phyloP scores from a whole-genome alignment of 371 early-diverging fungal genomes.

The Mortierella polycephala region DNA sequence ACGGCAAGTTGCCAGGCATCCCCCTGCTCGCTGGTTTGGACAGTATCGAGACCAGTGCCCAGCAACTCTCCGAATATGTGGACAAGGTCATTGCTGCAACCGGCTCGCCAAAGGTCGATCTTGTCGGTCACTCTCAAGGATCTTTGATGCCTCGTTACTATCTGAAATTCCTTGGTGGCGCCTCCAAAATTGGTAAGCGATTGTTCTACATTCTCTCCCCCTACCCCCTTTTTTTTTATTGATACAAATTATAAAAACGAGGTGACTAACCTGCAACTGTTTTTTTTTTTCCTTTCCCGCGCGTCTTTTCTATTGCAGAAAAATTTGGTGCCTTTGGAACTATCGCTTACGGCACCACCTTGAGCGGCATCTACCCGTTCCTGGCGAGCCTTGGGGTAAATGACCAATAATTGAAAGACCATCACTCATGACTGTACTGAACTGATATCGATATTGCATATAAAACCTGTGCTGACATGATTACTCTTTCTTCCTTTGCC shows the following conservation, averaged over 20 bases:
- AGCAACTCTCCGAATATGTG: constrained; percentile 35
- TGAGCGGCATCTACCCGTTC: constrained; percentile 27
- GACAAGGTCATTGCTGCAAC: constrained; percentile 50
- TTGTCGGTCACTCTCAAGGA: constrained; percentile 51
- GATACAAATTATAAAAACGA: too few species aligned
- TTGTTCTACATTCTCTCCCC: neutral
- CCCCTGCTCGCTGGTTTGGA: constrained; percentile 49
- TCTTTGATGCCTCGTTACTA: constrained; percentile 50
- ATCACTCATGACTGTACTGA: neutral
- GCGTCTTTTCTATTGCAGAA: constrained; percentile 12
- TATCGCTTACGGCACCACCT: constrained; percentile 44
- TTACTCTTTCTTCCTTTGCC: neutral
- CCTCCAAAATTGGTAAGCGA: constrained; percentile 38
- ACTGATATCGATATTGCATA: neutral
- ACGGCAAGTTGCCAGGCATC: constrained; percentile 32
- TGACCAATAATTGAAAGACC: neutral
- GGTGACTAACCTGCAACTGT: neutral
- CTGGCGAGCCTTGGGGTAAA: constrained; percentile 25
- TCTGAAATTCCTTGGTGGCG: constrained; percentile 40
- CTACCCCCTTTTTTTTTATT: neutral
- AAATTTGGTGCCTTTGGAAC: constrained; percentile 48
- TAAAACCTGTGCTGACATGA: neutral
- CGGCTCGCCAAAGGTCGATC: constrained; percentile 44
- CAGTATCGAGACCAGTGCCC: constrained; percentile 45
- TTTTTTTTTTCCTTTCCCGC: neutral